Evolutionary conservation across 2,329 filamentous ascomycete genomes (phyloP), one percentile per base, ranked within the genome.

Genomic region (Chalaropsis ovoidea): DNA sequence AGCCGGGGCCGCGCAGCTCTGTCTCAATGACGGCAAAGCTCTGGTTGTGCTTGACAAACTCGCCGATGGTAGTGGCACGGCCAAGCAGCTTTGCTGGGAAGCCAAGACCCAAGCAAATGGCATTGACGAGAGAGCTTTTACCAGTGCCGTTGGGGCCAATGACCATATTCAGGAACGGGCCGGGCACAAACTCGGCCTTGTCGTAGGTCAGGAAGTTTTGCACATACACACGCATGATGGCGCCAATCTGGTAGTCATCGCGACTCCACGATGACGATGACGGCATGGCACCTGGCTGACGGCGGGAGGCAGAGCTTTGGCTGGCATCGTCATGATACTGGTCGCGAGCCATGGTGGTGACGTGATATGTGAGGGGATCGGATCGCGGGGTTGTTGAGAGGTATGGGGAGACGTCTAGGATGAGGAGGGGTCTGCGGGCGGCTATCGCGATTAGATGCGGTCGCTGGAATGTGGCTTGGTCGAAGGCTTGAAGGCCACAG

Each of bases 71-170:
- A 71, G 88, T 91, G 6, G 92, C 91, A 68, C 94, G 86, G 17
- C 93, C 94, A 17, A 99, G 81, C 71, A 92, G 84, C 75, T 87
- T 84, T 27, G 92, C 86, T 41, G 85, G 83, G 80, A 88, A 96
- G 61, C 94, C 94, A 31, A 99, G 78, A 1, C 94, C 94, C 15
- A 99, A 77, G 72, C 94, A 97, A 70, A 99, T 95, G 56, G 94
- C 94, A 76, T 94, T 99, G 54, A 99, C 93, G 31, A 99, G 80
- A 0, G 94, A 96, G 76, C 93, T 97, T 77, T 99, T 99, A 65
- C 94, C 94, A 0, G 94, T 97, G 42, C 94, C 94, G 72, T 99
- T 99, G n/a, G 94, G 94, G 0, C 94, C 94, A 70, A 99, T 96
- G 64, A 99, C 87, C 93, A 99, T 97, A 74, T 99, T 99, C 72